Percentiles rank a stretch among this genome's conserved stretches.
Evolutionary conservation across 2,329 filamentous ascomycete genomes (phyloP).

Genomic region (Clonostachys rosea): DNA sequence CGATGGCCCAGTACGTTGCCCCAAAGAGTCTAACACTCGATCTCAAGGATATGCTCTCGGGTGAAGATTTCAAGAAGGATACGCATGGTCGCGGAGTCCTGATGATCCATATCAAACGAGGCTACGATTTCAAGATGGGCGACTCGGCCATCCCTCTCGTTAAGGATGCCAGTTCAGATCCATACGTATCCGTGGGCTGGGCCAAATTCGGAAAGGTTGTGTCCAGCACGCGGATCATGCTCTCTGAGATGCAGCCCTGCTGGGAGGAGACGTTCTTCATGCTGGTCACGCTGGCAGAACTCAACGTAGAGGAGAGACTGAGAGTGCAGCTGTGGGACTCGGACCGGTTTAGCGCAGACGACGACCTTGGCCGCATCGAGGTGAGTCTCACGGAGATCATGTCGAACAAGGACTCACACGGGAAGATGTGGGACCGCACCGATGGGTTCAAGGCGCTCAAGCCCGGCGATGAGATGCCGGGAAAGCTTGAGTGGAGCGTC

Average conservation of each 20-base stretch:
- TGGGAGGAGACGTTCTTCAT: constrained; percentile 70
- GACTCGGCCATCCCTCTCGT: constrained; percentile 59
- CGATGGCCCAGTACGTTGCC: constrained; percentile 70
- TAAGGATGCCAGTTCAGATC: constrained; percentile 58
- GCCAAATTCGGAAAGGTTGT: constrained; percentile 70
- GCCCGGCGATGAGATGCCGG: constrained; percentile 63
- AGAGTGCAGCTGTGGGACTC: constrained; percentile 73
- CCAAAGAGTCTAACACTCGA: constrained; percentile 71
- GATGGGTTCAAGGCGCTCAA: constrained; percentile 65
- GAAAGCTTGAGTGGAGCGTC: constrained; percentile 64
- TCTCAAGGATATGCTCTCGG: constrained; percentile 72
- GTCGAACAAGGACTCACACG: constrained; percentile 51
- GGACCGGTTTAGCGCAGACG: constrained; percentile 67
- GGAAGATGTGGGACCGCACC: constrained; percentile 55
- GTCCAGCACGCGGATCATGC: constrained; percentile 56
- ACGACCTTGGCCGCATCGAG: constrained; percentile 70
- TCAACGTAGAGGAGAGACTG: constrained; percentile 67
- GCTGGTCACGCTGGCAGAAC: constrained; percentile 65
- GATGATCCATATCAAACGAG: constrained; percentile 61
- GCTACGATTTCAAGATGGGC: constrained; percentile 67
- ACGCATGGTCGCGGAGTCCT: constrained; percentile 61
- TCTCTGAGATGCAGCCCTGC: constrained; percentile 59
- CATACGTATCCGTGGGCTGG: constrained; percentile 71
- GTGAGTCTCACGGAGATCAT: constrained; percentile 63
- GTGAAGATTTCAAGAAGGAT: constrained; percentile 76